phyloP scores from a whole-genome alignment of 2,329 filamentous ascomycete species.

The Hypoxylon sp. region DNA sequence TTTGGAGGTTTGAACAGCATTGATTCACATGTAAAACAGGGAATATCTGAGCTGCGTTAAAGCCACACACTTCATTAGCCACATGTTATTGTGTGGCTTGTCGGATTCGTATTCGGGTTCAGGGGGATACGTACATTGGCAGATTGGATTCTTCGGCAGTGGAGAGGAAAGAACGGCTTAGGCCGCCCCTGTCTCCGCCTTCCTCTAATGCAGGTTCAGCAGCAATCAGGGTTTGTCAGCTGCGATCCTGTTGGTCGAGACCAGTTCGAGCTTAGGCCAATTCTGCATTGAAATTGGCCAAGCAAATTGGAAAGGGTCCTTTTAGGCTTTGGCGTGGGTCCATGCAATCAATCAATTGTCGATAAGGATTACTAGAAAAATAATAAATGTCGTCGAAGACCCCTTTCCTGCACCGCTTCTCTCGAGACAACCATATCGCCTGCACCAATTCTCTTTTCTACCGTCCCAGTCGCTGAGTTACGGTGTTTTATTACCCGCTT shows the following conservation, averaged over 20 bases:
- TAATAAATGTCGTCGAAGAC: slow-evolving; percentile 35
- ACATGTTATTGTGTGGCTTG: slow-evolving; percentile 41
- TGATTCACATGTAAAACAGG: slow-evolving; percentile 20
- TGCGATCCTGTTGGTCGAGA: slow-evolving; percentile 32
- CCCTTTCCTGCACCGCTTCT: slow-evolving; percentile 28
- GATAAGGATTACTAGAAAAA: slow-evolving; percentile 39
- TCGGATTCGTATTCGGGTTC: slow-evolving; percentile 48
- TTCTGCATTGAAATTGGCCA: slow-evolving; percentile 35
- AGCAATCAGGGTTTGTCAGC: not conserved
- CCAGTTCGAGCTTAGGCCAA: slow-evolving; percentile 21
- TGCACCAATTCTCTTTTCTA: slow-evolving; percentile 7
- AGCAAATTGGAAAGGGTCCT: slow-evolving; percentile 35
- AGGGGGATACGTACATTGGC: slow-evolving; percentile 11
- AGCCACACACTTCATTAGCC: slow-evolving; percentile 34
- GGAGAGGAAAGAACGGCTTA: slow-evolving; percentile 14
- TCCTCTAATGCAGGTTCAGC: slow-evolving; percentile 39
- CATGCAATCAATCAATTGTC: slow-evolving; percentile 41
- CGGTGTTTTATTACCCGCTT: not conserved
- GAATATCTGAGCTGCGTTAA: not conserved
- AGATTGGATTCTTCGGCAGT: slow-evolving; percentile 16
- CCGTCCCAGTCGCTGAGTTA: slow-evolving; percentile 3
- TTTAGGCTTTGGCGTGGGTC: slow-evolving; percentile 1
- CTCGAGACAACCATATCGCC: slow-evolving; percentile 17
- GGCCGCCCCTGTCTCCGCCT: slow-evolving; percentile 40
- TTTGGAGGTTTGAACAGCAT: not conserved